Evolutionary conservation across 257 asterid genomes (phyloP).

Genomic region (Fraxinus excelsior): DNA sequence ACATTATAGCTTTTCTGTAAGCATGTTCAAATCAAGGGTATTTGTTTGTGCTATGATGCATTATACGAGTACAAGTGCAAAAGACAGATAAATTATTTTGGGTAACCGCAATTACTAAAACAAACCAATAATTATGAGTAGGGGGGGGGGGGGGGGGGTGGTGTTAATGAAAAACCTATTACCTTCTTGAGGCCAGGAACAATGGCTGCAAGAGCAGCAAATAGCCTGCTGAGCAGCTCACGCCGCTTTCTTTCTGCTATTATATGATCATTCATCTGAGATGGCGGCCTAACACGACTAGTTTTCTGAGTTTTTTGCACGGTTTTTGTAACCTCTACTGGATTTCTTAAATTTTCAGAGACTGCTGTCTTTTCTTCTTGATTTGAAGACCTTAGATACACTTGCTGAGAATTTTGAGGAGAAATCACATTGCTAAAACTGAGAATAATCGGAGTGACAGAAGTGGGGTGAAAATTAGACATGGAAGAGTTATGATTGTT

Average conservation of each 20-base stretch:
- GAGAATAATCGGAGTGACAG: constrained; percentile 32
- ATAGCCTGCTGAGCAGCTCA: constrained; percentile 38
- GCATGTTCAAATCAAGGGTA: too few relatives aligned
- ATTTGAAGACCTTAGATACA: constrained; percentile 16
- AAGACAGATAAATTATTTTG: too few relatives aligned
- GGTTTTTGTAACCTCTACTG: constrained; percentile 18
- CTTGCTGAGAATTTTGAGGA: neutral
- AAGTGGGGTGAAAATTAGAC: neutral
- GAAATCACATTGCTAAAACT: constrained; percentile 27
- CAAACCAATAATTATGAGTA: too few relatives aligned
- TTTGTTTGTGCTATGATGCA: too few relatives aligned
- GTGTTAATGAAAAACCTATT: neutral
- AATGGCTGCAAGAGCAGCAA: constrained; percentile 39
- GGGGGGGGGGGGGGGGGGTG: accelerated
- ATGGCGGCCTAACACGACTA: constrained; percentile 32
- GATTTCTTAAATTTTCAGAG: constrained; percentile 15
- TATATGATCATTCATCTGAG: constrained; percentile 37
- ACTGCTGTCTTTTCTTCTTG: constrained; percentile 32
- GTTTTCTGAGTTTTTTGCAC: constrained; percentile 6
- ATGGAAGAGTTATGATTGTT: constrained; percentile 14
- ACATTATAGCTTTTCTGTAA: too few relatives aligned
- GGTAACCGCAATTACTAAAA: too few relatives aligned
- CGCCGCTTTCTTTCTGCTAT: constrained; percentile 46
- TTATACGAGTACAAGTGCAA: too few relatives aligned
- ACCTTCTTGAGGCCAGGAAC: constrained; percentile 51